Evolutionary conservation across 805 yeast species (phyloP), one percentile per base, ranked within the genome.

Genomic region (Grigorovia humatica): DNA sequence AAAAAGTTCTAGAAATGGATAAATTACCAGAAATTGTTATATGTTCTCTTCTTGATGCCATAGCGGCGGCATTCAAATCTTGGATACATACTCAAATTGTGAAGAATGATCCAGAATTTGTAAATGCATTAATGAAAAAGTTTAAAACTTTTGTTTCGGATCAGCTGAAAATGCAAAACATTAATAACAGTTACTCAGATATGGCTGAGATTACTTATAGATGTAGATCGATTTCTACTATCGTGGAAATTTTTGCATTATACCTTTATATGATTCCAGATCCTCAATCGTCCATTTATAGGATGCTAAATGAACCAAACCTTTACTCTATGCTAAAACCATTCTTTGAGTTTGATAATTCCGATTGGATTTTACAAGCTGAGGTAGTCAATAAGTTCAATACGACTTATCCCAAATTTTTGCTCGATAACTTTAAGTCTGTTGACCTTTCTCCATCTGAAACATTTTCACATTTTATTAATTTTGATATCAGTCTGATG

Each of bases 181-280:
- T 23, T 11, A 30, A 42, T 6, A 64, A 66, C 2, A 61, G 62
- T 44, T 65, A 74, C 9, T 60, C 69, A 13, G 61, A 69, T 4
- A 81, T 85, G 44, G 79, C 81, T 57, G 76, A 77, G 49, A 75
- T 78, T 58, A 32, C 38, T 32, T 32, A 32, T 32, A 32, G 8
- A 32, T 32, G 38, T 32, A 79, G 77, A 53, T 66, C 84, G 46
- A 71, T 81, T 9, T 79, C 95, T 1, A 81, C 82, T 56, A 78
- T 86, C 18, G 79, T 87, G 1, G 93, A 87, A 59, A 80, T 88
- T 9, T 71, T 88, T 48, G 88, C 96, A 0, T 71, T 87, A 44
- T 78, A 83, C 47, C 68, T 87, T 19, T 85, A 80, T 68, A 82
- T 82, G 5, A 76, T 82, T 4, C 72, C 74, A 43, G 55, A 57